phyloP scores from a whole-genome alignment of 257 asterid species.

The Primulina eburnea region DNA sequence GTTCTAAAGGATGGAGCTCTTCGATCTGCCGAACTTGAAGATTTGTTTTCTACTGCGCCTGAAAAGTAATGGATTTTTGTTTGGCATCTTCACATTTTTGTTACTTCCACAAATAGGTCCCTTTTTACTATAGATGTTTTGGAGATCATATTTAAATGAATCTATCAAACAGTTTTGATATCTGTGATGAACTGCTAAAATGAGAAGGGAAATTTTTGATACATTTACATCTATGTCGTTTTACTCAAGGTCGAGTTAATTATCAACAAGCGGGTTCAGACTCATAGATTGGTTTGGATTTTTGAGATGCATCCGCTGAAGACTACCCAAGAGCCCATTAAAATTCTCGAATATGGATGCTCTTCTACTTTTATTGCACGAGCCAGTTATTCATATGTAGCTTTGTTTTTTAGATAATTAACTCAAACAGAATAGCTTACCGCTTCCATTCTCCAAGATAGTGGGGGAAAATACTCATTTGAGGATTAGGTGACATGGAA shows the following conservation, averaged over 20 bases:
- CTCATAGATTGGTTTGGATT: not conserved
- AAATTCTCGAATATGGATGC: not conserved
- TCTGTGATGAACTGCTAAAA: constrained; percentile 15
- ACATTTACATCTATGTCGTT: not conserved
- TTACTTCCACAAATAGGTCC: constrained; percentile 14
- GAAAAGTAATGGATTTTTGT: constrained; percentile 67
- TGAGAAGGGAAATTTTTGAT: not conserved
- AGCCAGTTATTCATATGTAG: not conserved
- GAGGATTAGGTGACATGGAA: no score
- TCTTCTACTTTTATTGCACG: not conserved
- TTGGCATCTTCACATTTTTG: constrained; percentile 11
- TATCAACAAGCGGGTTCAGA: not conserved
- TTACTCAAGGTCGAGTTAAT: not conserved
- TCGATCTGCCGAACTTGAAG: constrained; percentile 80
- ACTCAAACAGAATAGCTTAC: no score
- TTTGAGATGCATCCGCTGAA: not conserved
- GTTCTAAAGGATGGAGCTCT: constrained; percentile 83
- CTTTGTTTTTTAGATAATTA: not conserved
- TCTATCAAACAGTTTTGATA: not conserved
- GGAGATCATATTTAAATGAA: constrained; percentile 1
- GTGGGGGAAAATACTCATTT: no score
- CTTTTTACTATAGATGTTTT: constrained; percentile 9
- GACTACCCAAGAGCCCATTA: not conserved
- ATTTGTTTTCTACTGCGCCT: constrained; percentile 91
- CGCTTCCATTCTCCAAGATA: no score